Base-by-base conservation (phyloP, 768 basidiomycete species). In the Lactifluus echinatus region DNA sequence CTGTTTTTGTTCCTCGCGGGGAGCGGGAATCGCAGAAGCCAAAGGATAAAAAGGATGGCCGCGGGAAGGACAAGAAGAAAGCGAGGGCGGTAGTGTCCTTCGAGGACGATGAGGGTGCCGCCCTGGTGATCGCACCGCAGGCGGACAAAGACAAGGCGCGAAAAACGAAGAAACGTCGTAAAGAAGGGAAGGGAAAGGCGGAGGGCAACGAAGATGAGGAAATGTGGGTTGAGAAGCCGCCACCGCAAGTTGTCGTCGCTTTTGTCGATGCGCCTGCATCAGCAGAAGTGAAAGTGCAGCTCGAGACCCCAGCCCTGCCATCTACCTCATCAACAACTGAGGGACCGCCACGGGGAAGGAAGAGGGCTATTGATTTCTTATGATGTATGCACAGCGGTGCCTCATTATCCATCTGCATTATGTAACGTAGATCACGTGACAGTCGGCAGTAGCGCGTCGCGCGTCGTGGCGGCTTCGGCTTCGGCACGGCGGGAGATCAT, bases 1-100 rank as follows among this genome's bases (percentile, higher is more conserved):
- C 94, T 1, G 89, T 84, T 0, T 98, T 97, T 67, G 81, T 90
- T 8, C 83, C 84, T 6, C 79, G 83, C n/a, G 71, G 71, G 12
- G 70, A 70, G 31, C 71, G 74, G 8, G 72, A 71, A 19, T 56
- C 68, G 2, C 73, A 71, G 48, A 72, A 70, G 54, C 60, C 67
- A 14, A 76, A 78, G 19, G 53, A 72, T 24, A 47, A 48, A 26
- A 58, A 48, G 28, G 51, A 48, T 1, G 57, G 21, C n/a, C 57
- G 70, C 40, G 66, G 68, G 19, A 77, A 79, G 65, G 74, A 74
- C 37, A 83, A 79, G 66, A 75, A 79, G 53, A 75, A 77, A 51
- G 73, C 73, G 58, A 77, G 76, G 55, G 67, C 78, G 4, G 74
- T 89, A 8, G 78, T 93, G 33, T 89, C 88, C 8, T 93, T 94